phyloP scores from a whole-genome alignment of 495 filamentous ascomycete species.

The Penicillium turbatum region DNA sequence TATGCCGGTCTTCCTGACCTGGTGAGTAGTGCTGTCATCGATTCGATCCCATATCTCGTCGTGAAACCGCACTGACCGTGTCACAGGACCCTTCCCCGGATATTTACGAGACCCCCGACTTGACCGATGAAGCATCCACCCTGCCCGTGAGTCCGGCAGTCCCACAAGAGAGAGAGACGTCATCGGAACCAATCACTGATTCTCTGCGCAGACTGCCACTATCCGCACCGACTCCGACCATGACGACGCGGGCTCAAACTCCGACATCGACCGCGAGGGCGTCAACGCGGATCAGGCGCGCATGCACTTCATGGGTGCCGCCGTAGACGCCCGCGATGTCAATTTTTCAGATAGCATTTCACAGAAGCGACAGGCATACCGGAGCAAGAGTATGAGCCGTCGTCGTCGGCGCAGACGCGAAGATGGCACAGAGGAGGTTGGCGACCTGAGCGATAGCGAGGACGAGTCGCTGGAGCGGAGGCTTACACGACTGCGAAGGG shows the following conservation, averaged over 20 bases:
- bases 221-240: constrained; percentile 63
- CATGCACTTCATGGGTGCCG: constrained; percentile 68
- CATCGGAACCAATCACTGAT: constrained; percentile 17
- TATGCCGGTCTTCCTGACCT: constrained; percentile 83
- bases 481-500: constrained; percentile 70
- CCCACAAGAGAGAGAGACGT: neutral
- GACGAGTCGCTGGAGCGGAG: constrained; percentile 69
- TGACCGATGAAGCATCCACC: constrained; percentile 84
- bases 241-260: constrained; percentile 47
- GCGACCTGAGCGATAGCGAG: constrained; percentile 64
- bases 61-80: constrained; percentile 11
- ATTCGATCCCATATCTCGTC: neutral
- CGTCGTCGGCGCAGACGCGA: constrained; percentile 57
- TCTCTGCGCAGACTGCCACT: constrained; percentile 52
- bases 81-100: constrained; percentile 81
- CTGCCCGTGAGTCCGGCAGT: constrained; percentile 53
- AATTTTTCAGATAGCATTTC: constrained; percentile 81
- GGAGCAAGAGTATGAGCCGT: constrained; percentile 50
- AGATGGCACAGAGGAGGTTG: constrained; percentile 52
- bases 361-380: constrained; percentile 75
- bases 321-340: constrained; percentile 66
- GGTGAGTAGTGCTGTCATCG: constrained; percentile 44
- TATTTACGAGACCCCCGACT: constrained; percentile 90
- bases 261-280: constrained; percentile 67
- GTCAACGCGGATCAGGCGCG: constrained; percentile 74